phyloP scores from a whole-genome alignment of 345 rosid species.

The Salix exigua region DNA sequence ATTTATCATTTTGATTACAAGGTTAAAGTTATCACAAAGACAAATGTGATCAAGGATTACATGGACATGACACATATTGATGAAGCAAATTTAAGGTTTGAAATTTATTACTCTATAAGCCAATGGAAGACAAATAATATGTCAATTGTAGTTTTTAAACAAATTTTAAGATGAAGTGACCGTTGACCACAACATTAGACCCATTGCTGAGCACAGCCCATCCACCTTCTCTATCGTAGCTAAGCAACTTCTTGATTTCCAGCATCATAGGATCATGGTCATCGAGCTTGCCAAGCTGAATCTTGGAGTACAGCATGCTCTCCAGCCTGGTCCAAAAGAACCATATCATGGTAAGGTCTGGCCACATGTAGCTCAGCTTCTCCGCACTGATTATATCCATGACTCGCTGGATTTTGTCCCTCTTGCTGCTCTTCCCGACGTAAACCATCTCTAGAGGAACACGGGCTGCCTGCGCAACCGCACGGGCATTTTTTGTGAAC shows the following conservation, averaged over 20 bases:
- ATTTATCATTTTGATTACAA: too few species aligned
- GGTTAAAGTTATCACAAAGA: too few species aligned
- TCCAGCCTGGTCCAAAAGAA: constrained; percentile 90
- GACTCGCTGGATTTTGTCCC: constrained; percentile 51
- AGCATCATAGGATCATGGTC: constrained; percentile 62
- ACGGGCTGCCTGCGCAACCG: constrained; percentile 46
- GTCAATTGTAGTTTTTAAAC: too few species aligned
- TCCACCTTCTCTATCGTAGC: constrained; percentile 74
- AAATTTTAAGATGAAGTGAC: too few species aligned
- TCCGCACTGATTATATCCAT: constrained; percentile 35
- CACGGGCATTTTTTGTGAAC: constrained; percentile 54
- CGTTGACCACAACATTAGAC: constrained; percentile 46
- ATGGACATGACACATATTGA: too few species aligned
- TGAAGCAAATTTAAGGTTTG: too few species aligned
- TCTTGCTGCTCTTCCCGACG: constrained; percentile 64
- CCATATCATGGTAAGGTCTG: constrained; percentile 69
- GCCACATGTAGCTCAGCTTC: constrained; percentile 59
- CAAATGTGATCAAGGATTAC: too few species aligned
- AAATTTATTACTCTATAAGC: too few species aligned
- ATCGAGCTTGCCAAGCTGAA: constrained; percentile 66
- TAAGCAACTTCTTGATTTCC: constrained; percentile 74
- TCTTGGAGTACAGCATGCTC: constrained; percentile 86
- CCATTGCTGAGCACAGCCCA: constrained; percentile 83
- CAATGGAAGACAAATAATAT: too few species aligned
- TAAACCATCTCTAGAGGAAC: constrained; percentile 76